Conservation (phyloP, 1,284 basidiomycete species). For the Phylloporus sp. region DNA sequence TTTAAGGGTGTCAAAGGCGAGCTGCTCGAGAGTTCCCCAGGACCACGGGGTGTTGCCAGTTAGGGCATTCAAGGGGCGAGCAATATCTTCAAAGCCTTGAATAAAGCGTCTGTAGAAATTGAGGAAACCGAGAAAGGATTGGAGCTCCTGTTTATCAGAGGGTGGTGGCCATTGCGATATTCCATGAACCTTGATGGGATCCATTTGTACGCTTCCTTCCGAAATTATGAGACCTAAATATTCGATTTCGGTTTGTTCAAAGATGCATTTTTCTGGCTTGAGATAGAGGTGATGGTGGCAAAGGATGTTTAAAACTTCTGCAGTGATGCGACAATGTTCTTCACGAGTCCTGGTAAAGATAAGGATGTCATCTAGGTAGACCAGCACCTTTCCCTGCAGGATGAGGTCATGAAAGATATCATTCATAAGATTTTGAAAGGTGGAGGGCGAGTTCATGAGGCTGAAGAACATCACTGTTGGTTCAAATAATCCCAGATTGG, state of each 20-base stretch:
- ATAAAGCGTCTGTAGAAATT: neutral
- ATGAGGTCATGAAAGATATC: slow-evolving; percentile 24
- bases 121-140: too few species aligned
- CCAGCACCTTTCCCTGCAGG: slow-evolving; percentile 5
- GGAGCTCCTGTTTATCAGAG: neutral
- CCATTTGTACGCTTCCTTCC: neutral
- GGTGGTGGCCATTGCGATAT: neutral
- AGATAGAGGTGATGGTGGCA: neutral
- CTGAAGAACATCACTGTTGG: too few species aligned
- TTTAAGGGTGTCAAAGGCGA: neutral
- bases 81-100: neutral
- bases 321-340: slow-evolving; percentile 26
- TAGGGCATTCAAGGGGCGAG: neutral
- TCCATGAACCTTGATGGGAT: neutral
- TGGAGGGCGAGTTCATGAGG: slow-evolving; percentile 29
- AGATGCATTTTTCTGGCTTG: neutral
- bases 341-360: slow-evolving; percentile 16
- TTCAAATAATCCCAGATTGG: too few species aligned
- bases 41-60: neutral
- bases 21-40: neutral
- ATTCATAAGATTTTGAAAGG: slow-evolving; percentile 31
- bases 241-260: neutral
- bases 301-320: slow-evolving; percentile 38
- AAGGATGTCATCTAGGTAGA: slow-evolving; percentile 10
- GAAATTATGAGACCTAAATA: neutral